A percentile compares a stretch with the other conserved stretches of the same genome.
Evolutionary conservation across 257 asterid genomes (phyloP).

Genomic region (Petunia secreta): DNA sequence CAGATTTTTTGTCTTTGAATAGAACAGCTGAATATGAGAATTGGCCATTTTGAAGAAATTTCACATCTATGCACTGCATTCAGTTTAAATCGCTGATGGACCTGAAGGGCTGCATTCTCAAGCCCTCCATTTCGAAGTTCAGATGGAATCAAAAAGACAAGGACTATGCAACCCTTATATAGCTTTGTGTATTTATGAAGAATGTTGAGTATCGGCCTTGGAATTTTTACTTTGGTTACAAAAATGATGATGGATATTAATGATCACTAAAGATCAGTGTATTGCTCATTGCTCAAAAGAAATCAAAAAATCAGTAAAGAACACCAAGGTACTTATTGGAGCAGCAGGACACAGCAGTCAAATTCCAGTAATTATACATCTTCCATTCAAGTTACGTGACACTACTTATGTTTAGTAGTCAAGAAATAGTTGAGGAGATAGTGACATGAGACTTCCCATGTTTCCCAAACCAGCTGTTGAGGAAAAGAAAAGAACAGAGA

Average conservation of each 20-base stretch:
- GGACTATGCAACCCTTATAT: not conserved
- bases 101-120: not conserved
- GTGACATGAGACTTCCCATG: too few species aligned
- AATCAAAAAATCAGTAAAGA: not conserved
- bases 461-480: slow-evolving; percentile 15
- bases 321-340: not conserved
- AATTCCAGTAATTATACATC: slow-evolving; percentile 11
- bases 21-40: not conserved
- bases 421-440: not conserved
- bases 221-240: not conserved
- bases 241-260: not conserved
- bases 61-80: not conserved
- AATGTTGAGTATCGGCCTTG: too few species aligned
- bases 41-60: not conserved
- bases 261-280: not conserved
- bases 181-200: not conserved
- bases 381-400: not conserved
- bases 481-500: not conserved
- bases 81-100: not conserved
- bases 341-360: slow-evolving; percentile 12
- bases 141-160: not conserved
- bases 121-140: not conserved
- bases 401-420: not conserved
- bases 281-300: not conserved
- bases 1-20: not conserved